A percentile compares a stretch with the other conserved stretches of the same genome.
Evolutionary conservation across 2,329 filamentous ascomycete species (phyloP).

Genomic region (Xylaria sp.): DNA sequence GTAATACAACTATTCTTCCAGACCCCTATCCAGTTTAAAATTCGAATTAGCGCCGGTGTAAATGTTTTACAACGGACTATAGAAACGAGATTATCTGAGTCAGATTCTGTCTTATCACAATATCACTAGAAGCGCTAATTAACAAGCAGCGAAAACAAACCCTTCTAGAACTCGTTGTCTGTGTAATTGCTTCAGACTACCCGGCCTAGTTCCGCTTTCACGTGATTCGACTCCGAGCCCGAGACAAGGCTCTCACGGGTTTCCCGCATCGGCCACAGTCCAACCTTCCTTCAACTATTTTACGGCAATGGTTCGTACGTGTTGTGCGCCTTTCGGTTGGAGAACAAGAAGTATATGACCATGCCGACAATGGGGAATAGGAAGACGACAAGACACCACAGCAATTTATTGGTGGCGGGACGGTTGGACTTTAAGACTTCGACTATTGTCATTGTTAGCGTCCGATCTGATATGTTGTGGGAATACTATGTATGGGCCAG

Average conservation of each 20-base stretch:
- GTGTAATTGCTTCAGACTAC: neutral
- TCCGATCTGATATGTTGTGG: slow-evolving; percentile 9
- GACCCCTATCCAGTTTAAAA: neutral
- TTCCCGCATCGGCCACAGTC: neutral
- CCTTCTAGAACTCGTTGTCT: neutral
- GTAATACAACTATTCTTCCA: too few relatives aligned
- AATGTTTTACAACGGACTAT: neutral
- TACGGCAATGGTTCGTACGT: slow-evolving; percentile 37
- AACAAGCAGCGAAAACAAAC: neutral
- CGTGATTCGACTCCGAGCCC: too few relatives aligned
- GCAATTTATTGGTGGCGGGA: slow-evolving; percentile 64
- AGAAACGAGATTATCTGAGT: neutral
- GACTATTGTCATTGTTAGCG: slow-evolving; percentile 53
- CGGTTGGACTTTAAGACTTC: slow-evolving; percentile 73
- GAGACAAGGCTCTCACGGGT: neutral
- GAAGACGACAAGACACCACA: slow-evolving; percentile 72
- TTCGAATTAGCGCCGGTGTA: too few relatives aligned
- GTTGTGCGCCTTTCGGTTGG: slow-evolving; percentile 67
- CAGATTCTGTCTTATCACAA: neutral
- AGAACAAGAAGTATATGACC: slow-evolving; percentile 72
- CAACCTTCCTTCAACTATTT: neutral
- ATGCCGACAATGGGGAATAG: slow-evolving; percentile 71
- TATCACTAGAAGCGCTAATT: neutral
- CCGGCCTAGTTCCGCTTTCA: neutral
- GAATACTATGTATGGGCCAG: neutral